Conservation (phyloP, 2,329 filamentous ascomycete genomes). For the Sclerotinia spermophila region DNA sequence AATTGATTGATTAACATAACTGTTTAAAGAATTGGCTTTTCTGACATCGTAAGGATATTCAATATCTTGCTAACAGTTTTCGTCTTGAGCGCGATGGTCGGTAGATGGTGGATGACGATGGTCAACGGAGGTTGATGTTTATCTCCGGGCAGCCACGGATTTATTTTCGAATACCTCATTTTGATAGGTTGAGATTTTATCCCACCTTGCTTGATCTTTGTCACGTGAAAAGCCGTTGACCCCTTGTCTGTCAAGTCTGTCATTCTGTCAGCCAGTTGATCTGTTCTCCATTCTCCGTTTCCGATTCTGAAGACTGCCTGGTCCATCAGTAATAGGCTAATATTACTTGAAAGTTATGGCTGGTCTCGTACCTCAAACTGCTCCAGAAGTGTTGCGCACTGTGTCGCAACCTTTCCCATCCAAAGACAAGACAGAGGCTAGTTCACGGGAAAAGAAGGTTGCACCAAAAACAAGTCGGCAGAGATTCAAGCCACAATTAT, state of each 20-base stretch:
- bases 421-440: neutral
- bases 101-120: neutral
- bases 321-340: neutral
- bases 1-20: too few relatives aligned
- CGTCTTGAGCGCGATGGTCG: neutral
- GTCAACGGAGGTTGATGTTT: neutral
- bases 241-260: neutral
- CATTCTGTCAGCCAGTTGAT: neutral
- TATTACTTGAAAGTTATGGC: neutral
- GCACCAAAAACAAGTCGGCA: slow-evolving; percentile 20
- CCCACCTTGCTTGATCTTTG: neutral
- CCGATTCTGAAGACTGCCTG: neutral
- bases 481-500: slow-evolving; percentile 32
- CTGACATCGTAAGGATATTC: neutral
- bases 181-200: neutral
- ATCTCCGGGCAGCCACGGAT: neutral
- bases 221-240: neutral
- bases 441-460: neutral
- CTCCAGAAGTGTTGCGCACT: neutral
- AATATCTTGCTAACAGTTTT: neutral
- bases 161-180: neutral
- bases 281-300: neutral
- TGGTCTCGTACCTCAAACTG: neutral
- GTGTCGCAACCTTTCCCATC: neutral
- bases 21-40: neutral